These are phyloP conservation scores for Cordyceps javanica DNA, from an alignment of 2,329 filamentous ascomycete species.

Conservation along the genomic window DNA sequence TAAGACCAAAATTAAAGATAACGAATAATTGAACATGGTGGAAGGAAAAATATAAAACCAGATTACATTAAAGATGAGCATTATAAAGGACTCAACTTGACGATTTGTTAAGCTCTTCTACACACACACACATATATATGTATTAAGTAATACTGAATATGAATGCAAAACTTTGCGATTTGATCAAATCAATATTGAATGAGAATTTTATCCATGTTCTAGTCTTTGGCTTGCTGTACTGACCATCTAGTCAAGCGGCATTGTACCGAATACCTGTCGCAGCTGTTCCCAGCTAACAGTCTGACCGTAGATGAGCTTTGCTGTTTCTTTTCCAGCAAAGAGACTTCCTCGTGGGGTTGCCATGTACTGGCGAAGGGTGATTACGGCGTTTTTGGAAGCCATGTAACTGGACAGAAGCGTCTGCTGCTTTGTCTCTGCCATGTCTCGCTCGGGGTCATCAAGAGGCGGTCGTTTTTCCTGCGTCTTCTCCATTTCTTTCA, in stretches of 20 bases:
- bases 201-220: too few relatives aligned
- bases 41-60: too few relatives aligned
- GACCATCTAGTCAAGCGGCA: conserved; percentile 14
- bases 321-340: conserved; percentile 16
- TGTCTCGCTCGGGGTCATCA: not conserved
- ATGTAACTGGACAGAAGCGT: conserved; percentile 19
- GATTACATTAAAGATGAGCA: too few relatives aligned
- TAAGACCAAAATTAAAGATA: too few relatives aligned
- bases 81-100: too few relatives aligned
- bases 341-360: conserved; percentile 17
- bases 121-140: too few relatives aligned
- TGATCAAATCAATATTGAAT: too few relatives aligned
- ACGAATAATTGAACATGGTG: too few relatives aligned
- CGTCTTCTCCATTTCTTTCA: not conserved
- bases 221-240: not conserved
- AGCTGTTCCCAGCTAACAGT: conserved; percentile 21
- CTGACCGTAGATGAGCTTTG: conserved; percentile 19
- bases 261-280: conserved; percentile 18
- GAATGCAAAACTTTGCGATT: too few relatives aligned
- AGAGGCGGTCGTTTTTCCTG: not conserved
- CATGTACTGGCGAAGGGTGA: conserved; percentile 21
- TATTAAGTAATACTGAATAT: too few relatives aligned
- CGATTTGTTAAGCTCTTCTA: too few relatives aligned
- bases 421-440: conserved; percentile 1
- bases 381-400: conserved; percentile 18